A percentile compares a stretch with the other conserved stretches of the same genome.
These are phyloP conservation scores for Termitomyces sp. DNA, from an alignment of 768 basidiomycete genomes.

Conservation along the genomic window DNA sequence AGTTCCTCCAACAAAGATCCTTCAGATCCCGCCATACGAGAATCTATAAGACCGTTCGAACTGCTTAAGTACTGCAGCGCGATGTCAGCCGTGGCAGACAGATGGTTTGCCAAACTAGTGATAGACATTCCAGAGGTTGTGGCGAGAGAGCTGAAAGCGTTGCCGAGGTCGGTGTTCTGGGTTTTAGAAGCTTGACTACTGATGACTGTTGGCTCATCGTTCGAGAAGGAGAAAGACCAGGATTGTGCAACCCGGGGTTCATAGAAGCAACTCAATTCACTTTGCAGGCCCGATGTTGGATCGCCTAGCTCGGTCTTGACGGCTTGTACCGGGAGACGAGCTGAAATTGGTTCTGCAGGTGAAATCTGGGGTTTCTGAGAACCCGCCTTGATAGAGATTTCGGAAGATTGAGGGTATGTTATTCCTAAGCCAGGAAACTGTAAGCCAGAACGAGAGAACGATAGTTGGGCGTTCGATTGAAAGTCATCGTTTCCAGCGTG, in stretches of 20 bases:
- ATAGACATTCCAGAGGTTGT: conserved; percentile 28
- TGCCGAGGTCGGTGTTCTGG: conserved; percentile 4
- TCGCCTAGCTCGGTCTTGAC: conserved; percentile 5
- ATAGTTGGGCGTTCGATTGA: conserved; percentile 26
- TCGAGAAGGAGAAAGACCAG: conserved; percentile 10
- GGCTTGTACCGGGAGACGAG: background rate
- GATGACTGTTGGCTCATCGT: background rate
- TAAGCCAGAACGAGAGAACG: conserved; percentile 18
- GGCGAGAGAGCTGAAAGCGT: conserved; percentile 18
- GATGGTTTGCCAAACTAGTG: conserved; percentile 26
- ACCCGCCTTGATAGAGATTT: conserved; percentile 1
- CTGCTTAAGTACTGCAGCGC: conserved; percentile 22
- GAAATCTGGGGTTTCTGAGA: background rate
- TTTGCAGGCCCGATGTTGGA: conserved; percentile 9
- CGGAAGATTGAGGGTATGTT: conserved; percentile 4
- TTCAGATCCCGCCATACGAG: background rate
- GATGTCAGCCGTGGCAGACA: conserved; percentile 28
- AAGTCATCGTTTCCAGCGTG: conserved; percentile 21
- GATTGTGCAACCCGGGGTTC: conserved; percentile 5
- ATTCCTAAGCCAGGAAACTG: conserved; percentile 14
- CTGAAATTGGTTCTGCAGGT: background rate
- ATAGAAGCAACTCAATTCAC: conserved; percentile 10
- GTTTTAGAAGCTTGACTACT: background rate
- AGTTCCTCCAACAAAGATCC: conserved; percentile 5
- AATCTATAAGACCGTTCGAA: background rate